Evolutionary conservation across 306 rosid species (phyloP), one percentile per base, ranked within the genome.

Genomic region (Prunus dulcis): DNA sequence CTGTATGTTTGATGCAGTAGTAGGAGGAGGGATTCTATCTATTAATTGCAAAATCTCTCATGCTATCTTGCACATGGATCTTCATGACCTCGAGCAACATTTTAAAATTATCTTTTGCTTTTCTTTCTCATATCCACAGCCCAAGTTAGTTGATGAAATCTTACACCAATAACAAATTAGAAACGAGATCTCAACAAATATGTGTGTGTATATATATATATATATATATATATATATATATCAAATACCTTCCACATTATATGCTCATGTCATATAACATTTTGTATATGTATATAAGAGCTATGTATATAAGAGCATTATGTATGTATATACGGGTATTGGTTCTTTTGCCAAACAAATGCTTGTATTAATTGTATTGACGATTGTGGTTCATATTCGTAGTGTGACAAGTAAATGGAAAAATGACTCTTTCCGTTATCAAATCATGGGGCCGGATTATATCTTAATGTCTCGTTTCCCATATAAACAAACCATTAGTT

Each of bases 1-100:
- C 69, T 64, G 71, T 69, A 69, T 60, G 60, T 73, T 78, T 56
- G 61, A 69, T 71, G 91, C 82, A 6, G 17, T 63, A 30, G 43
- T 6, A 52, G 17, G 17, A 63, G 43, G 67, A 18, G 32, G 67
- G 67, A 60, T 87, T 82, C 83, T 78, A 60, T 80, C 71, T 81
- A 79, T 77, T 80, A 78, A 73, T 80, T 76, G 64, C 85, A 86
- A 71, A 86, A 38, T 38, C 43, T 86, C 88, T 84, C 84, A 15
- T 30, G 67, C 67, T 63, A 30, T 69, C 73, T 67, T 62, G 76
- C 96, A 90, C 92, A 92, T 90, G 91, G 80, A 85, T 85, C 51
- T 82, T 84, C 93, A 80, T 78, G 76, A 91, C 86, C 89, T 88
- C 79, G 71, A 81, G 41, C 80, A 85, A 84, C 91, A 85, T 86